These are phyloP conservation scores for Catenaria anguillulae DNA, from an alignment of 371 early-diverging fungal genomes.

Conservation along the genomic window DNA sequence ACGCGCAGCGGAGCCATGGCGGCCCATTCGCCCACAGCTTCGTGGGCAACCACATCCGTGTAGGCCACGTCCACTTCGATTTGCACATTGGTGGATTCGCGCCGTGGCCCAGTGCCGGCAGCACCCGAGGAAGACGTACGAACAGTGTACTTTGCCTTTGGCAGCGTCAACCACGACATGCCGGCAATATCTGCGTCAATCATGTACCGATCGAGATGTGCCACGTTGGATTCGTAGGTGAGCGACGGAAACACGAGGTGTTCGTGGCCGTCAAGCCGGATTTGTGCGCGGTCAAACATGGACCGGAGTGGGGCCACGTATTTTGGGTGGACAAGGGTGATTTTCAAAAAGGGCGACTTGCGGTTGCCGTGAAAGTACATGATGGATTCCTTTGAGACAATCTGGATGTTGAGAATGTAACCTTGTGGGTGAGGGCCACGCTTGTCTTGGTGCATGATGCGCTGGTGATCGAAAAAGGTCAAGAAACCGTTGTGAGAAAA, in stretches of 20 bases:
- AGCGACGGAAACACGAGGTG: constrained; percentile 25
- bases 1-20: constrained; percentile 92
- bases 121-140: constrained; percentile 9
- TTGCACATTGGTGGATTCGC: no score
- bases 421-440: background rate
- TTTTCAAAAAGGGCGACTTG: constrained; percentile 49
- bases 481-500: no score
- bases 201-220: constrained; percentile 92
- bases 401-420: background rate
- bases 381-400: constrained; percentile 10
- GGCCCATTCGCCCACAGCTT: constrained; percentile 82
- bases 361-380: constrained; percentile 45
- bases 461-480: no score
- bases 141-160: constrained; percentile 46
- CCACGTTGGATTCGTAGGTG: constrained; percentile 85
- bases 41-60: constrained; percentile 63
- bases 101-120: no score
- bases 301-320: constrained; percentile 17
- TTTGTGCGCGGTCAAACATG: constrained; percentile 30
- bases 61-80: constrained; percentile 59
- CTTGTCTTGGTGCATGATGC: background rate
- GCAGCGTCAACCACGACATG: constrained; percentile 86
- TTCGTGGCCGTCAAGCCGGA: constrained; percentile 32
- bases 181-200: constrained; percentile 80
- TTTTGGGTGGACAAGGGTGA: constrained; percentile 45